Percentiles rank a stretch among this genome's conserved stretches.
Evolutionary conservation across 306 rosid genomes (phyloP).

Genomic region (Hippophae tibetana): DNA sequence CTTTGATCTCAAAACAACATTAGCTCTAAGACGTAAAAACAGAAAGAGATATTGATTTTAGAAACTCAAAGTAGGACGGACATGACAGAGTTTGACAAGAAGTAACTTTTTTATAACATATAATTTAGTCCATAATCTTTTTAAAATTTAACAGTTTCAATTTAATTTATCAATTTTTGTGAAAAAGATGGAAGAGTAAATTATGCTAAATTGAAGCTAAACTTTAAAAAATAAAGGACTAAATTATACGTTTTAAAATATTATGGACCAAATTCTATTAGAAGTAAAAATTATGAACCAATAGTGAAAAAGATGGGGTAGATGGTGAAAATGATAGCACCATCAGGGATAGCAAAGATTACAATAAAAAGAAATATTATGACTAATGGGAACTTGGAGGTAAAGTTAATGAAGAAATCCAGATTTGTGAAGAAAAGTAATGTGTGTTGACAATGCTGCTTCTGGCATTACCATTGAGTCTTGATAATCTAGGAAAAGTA

Average conservation of each 20-base stretch:
- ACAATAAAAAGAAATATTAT: slow-evolving; percentile 54
- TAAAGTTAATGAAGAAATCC: slow-evolving; percentile 60
- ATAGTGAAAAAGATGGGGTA: slow-evolving; percentile 54
- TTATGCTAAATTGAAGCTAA: too few relatives aligned
- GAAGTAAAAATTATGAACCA: slow-evolving; percentile 66
- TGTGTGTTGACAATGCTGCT: slow-evolving; percentile 29
- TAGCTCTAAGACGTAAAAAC: neutral
- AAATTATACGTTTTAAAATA: too few relatives aligned
- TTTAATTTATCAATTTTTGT: too few relatives aligned
- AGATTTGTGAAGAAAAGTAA: slow-evolving; percentile 50
- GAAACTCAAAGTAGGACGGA: too few relatives aligned
- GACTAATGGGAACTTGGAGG: slow-evolving; percentile 74
- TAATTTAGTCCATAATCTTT: too few relatives aligned
- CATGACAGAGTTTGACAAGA: too few relatives aligned
- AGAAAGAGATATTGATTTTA: too few relatives aligned
- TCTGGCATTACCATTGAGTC: slow-evolving; percentile 24
- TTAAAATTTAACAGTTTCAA: too few relatives aligned
- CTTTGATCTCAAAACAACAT: too few relatives aligned
- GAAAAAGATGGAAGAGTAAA: too few relatives aligned
- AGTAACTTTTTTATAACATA: too few relatives aligned
- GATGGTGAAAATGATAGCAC: slow-evolving; percentile 57
- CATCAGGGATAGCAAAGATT: slow-evolving; percentile 54
- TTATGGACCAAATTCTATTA: slow-evolving; percentile 45
- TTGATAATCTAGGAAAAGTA: slow-evolving; percentile 28
- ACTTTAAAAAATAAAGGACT: neutral